A percentile compares a stretch with the other conserved stretches of the same genome.
Evolutionary conservation across 2,329 filamentous ascomycete genomes (phyloP).

Genomic region (Beauveria bassiana): DNA sequence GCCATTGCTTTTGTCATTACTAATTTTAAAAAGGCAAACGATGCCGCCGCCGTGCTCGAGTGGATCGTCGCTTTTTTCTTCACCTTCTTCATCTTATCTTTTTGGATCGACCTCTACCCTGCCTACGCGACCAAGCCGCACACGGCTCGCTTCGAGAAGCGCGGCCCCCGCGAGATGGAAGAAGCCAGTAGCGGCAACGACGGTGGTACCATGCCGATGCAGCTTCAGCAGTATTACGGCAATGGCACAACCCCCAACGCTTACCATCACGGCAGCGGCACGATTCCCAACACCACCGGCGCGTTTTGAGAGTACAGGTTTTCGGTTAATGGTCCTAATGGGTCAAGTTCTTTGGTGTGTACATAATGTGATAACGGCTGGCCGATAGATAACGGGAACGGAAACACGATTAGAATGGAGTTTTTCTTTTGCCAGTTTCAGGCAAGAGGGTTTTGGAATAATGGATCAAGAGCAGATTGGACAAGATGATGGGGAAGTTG

Average conservation of each 20-base stretch:
- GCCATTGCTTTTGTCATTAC: slow-evolving; percentile 63
- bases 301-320: not conserved
- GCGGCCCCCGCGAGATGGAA: slow-evolving; percentile 17
- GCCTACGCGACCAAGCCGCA: slow-evolving; percentile 52
- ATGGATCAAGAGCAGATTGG: not conserved
- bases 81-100: slow-evolving; percentile 80
- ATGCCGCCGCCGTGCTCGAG: slow-evolving; percentile 72
- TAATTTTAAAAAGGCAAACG: slow-evolving; percentile 40
- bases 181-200: slow-evolving; percentile 9
- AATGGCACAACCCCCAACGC: not conserved
- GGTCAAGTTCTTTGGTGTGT: not conserved
- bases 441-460: not conserved
- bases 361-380: not conserved
- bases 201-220: not conserved
- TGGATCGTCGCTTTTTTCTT: slow-evolving; percentile 75
- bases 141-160: slow-evolving; percentile 23
- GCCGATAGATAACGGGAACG: not conserved
- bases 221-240: not conserved
- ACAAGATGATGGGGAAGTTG: too few relatives aligned
- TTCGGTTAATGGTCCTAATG: too few relatives aligned
- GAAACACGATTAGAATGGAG: not conserved
- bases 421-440: not conserved
- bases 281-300: not conserved
- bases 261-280: not conserved
- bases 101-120: slow-evolving; percentile 79